Conservation (phyloP, 1,284 basidiomycete species). For the Bondarzewia mesenterica region DNA sequence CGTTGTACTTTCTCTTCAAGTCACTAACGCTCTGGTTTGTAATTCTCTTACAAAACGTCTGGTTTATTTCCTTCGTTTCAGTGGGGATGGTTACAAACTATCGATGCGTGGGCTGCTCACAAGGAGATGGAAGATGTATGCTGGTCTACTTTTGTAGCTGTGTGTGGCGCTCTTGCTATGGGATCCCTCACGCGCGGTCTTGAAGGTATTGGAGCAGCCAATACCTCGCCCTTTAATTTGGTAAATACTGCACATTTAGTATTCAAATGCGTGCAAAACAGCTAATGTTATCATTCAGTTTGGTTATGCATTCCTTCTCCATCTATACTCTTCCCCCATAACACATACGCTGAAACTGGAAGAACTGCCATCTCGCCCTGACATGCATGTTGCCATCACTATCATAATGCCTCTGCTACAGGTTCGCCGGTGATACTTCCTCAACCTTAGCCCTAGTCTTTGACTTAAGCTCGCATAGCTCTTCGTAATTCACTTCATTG, state of each 20-base stretch:
- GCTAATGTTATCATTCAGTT: constrained; percentile 32
- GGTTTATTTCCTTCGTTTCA: constrained; percentile 28
- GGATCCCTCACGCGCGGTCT: constrained; percentile 59
- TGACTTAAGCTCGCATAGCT: constrained; percentile 29
- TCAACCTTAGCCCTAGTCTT: not conserved
- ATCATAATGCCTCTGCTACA: constrained; percentile 64
- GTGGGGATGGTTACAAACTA: constrained; percentile 21
- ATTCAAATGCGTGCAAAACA: constrained; percentile 3
- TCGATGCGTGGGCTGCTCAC: constrained; percentile 38
- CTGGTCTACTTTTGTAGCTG: constrained; percentile 63
- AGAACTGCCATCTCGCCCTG: constrained; percentile 48
- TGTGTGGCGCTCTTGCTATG: constrained; percentile 55
- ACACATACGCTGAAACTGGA: constrained; percentile 39
- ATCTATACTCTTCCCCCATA: constrained; percentile 60
- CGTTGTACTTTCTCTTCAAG: constrained; percentile 49
- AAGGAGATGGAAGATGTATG: constrained; percentile 56
- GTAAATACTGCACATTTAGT: constrained; percentile 29
- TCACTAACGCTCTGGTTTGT: constrained; percentile 48
- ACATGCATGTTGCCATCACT: constrained; percentile 59
- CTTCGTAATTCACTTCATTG: constrained; percentile 53
- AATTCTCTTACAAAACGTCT: constrained; percentile 49
- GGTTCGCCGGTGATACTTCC: constrained; percentile 24
- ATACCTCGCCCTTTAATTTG: constrained; percentile 57
- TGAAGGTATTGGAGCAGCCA: constrained; percentile 45
- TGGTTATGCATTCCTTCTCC: constrained; percentile 65